Conservation (phyloP, 345 rosid species). For the Linum tenue region DNA sequence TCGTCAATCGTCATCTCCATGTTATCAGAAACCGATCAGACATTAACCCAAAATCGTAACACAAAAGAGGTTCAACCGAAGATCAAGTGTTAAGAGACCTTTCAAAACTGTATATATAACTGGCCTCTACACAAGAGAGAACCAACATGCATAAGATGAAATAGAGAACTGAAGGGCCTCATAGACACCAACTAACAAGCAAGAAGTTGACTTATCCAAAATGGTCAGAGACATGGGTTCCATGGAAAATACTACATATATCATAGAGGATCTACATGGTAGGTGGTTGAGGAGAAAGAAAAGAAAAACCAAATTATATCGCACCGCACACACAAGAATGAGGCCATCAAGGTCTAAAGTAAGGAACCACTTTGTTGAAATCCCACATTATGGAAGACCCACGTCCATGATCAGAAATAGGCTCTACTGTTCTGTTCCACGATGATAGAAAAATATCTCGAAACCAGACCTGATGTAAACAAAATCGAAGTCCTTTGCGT, state of each 20-base stretch:
- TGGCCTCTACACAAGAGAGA: too few relatives aligned
- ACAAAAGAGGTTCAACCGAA: too few relatives aligned
- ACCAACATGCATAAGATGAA: too few relatives aligned
- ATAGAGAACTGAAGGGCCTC: too few relatives aligned
- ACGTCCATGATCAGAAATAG: constrained; percentile 42
- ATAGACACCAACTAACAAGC: too few relatives aligned
- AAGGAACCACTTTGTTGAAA: constrained; percentile 42
- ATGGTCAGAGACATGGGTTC: background rate
- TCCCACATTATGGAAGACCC: constrained; percentile 40
- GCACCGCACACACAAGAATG: constrained; percentile 22
- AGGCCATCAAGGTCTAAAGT: constrained; percentile 48
- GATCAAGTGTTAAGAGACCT: too few relatives aligned
- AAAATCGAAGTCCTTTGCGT: constrained; percentile 28
- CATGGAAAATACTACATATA: background rate
- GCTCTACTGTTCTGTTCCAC: constrained; percentile 20
- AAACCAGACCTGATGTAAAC: constrained; percentile 43
- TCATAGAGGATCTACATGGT: background rate
- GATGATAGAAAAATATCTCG: constrained; percentile 26
- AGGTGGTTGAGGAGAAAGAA: background rate
- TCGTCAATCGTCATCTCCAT: too few relatives aligned
- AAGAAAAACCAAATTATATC: constrained; percentile 4
- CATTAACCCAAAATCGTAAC: too few relatives aligned
- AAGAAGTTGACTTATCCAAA: too few relatives aligned
- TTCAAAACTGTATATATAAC: too few relatives aligned
- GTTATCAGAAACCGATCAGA: too few relatives aligned